Evolutionary conservation across 805 yeast species (phyloP).

Genomic region (Candida silvatica): DNA sequence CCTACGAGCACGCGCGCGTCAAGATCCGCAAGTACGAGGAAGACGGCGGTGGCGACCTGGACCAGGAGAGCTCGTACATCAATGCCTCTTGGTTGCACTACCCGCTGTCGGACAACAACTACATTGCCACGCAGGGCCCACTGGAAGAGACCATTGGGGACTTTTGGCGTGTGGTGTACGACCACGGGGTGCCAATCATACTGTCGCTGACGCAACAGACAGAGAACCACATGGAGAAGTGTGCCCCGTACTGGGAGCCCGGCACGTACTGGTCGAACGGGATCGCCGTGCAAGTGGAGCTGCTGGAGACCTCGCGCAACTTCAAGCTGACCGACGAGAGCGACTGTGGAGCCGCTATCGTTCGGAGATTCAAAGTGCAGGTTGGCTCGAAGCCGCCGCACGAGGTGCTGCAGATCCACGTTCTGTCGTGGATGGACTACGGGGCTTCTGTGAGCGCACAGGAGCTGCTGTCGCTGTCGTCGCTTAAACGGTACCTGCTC

Average conservation of each 20-base stretch:
- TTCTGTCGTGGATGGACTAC: slow-evolving; percentile 79
- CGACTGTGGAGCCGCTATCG: slow-evolving; percentile 13
- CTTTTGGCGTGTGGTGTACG: slow-evolving; percentile 73
- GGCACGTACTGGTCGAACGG: slow-evolving; percentile 36
- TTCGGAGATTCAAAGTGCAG: slow-evolving; percentile 38
- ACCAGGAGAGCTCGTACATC: slow-evolving; percentile 49
- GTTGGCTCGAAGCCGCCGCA: slow-evolving; percentile 27
- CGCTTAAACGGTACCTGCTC: slow-evolving; percentile 25
- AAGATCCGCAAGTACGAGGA: slow-evolving; percentile 29
- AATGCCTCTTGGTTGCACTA: slow-evolving; percentile 72
- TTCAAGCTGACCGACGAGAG: slow-evolving; percentile 18
- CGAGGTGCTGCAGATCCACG: slow-evolving; percentile 64
- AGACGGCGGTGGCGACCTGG: slow-evolving; percentile 8
- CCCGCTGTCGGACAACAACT: slow-evolving; percentile 31
- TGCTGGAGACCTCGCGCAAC: slow-evolving; percentile 17
- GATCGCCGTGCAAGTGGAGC: slow-evolving; percentile 15
- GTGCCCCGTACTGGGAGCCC: slow-evolving; percentile 73
- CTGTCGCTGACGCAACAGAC: slow-evolving; percentile 67
- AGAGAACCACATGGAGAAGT: slow-evolving; percentile 75
- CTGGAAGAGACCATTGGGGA: slow-evolving; percentile 64
- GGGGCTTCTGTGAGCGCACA: slow-evolving; percentile 49
- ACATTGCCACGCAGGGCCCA: slow-evolving; percentile 92
- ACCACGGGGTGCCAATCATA: slow-evolving; percentile 56
- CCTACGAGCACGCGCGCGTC: slow-evolving; percentile 82
- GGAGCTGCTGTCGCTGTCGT: slow-evolving; percentile 48